Conservation (phyloP, 768 basidiomycete species). For the Hygrophoropsis aurantiaca region DNA sequence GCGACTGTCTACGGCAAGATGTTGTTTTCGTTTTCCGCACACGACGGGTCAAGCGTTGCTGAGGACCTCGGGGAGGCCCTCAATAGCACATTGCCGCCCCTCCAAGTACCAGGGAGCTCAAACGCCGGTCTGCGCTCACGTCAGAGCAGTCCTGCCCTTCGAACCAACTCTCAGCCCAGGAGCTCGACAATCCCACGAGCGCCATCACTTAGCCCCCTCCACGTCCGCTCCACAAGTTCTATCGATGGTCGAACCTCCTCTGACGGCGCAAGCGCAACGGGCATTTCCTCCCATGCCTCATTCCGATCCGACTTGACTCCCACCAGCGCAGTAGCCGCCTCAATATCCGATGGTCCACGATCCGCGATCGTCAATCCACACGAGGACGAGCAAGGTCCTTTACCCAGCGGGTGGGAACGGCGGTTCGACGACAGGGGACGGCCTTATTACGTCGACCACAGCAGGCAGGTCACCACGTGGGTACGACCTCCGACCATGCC, state of each 20-base stretch:
- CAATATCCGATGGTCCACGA: conserved; percentile 3
- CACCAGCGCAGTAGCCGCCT: conserved; percentile 5
- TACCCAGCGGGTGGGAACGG: conserved; percentile 84
- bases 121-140: conserved; percentile 12
- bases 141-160: conserved; percentile 25
- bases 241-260: neutral
- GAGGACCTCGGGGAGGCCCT: conserved; percentile 16
- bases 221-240: conserved; percentile 6
- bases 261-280: conserved; percentile 3
- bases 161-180: conserved; percentile 15
- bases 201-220: conserved; percentile 15
- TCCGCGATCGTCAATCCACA: conserved; percentile 23
- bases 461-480: conserved; percentile 80
- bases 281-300: conserved; percentile 8
- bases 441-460: conserved; percentile 88
- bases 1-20: conserved; percentile 78
- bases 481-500: conserved; percentile 42
- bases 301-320: conserved; percentile 14
- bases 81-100: conserved; percentile 10
- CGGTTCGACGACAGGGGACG: conserved; percentile 71
- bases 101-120: conserved; percentile 14
- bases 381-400: conserved; percentile 60
- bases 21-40: conserved; percentile 60
- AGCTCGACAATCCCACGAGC: conserved; percentile 15
- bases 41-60: conserved; percentile 33